Conservation (phyloP, 345 rosid genomes). For the Populus simonii region DNA sequence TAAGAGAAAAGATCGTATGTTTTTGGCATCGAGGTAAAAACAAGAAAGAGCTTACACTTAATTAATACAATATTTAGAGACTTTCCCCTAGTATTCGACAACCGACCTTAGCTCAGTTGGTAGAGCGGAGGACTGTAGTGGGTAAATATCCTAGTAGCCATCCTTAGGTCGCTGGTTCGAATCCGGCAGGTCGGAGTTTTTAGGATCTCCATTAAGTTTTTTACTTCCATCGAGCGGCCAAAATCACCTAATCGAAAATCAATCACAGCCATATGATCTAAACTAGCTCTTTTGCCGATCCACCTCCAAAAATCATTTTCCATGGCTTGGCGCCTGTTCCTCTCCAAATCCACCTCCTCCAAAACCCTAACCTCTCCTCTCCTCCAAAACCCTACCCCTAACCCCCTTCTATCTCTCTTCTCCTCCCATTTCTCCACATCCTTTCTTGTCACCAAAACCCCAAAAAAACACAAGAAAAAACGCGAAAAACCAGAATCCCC, state of each 20-base stretch:
- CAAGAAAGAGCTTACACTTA: too few species aligned
- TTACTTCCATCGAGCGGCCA: not conserved
- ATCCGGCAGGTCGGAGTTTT: slow-evolving; percentile 72
- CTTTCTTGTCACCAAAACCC: slow-evolving; percentile 75
- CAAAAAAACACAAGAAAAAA: slow-evolving; percentile 47
- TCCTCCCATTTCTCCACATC: slow-evolving; percentile 63
- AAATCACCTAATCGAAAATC: not conserved
- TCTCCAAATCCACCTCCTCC: slow-evolving; percentile 13
- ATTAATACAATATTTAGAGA: accelerated
- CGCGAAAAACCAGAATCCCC: slow-evolving; percentile 61
- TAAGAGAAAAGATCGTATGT: too few species aligned
- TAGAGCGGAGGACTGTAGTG: slow-evolving; percentile 99
- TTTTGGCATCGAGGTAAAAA: too few species aligned
- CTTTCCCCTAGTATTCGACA: not conserved
- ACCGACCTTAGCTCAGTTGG: slow-evolving; percentile 99
- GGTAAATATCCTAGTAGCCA: not conserved
- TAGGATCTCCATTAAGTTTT: not conserved
- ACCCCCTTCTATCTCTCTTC: not conserved
- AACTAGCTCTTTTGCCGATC: not conserved
- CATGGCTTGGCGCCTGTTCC: slow-evolving; percentile 33
- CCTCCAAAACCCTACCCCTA: slow-evolving; percentile 18
- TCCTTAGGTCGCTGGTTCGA: slow-evolving; percentile 70
- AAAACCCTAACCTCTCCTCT: slow-evolving; percentile 25
- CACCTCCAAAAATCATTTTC: not conserved
- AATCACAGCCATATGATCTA: not conserved